Conservation (phyloP, 2,329 filamentous ascomycete species). For the Pseudocercospora eumusae region DNA sequence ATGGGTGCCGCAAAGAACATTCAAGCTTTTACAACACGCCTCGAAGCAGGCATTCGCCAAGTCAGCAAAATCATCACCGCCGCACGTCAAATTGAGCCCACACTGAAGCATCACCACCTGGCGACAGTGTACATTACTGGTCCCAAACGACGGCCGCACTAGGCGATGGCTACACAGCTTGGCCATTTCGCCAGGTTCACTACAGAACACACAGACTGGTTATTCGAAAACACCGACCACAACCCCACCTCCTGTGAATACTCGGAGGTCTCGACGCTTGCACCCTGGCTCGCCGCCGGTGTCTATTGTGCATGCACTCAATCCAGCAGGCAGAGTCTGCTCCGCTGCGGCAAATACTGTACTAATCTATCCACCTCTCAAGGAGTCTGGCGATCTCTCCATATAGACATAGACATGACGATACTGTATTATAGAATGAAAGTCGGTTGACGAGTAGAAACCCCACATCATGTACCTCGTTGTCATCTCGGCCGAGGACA, state of each 20-base stretch:
- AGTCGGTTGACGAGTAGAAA: constrained; percentile 39
- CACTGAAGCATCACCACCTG: background rate
- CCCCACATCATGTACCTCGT: background rate
- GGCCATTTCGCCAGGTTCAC: background rate
- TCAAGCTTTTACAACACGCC: constrained; percentile 35
- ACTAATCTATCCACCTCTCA: background rate
- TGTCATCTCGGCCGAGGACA: background rate
- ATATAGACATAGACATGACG: background rate
- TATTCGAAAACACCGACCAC: background rate
- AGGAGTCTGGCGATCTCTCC: background rate
- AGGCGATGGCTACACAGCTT: background rate
- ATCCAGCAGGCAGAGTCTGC: background rate
- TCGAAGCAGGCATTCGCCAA: constrained; percentile 20
- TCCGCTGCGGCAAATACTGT: background rate
- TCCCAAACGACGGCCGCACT: background rate
- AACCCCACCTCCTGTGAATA: background rate
- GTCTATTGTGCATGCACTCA: background rate
- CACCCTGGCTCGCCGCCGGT: too few relatives aligned
- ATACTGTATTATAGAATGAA: background rate
- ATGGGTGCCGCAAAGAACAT: constrained; percentile 63
- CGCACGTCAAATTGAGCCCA: constrained; percentile 8
- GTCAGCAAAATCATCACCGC: background rate
- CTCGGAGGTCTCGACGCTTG: background rate
- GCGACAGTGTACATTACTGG: background rate
- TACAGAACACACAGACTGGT: background rate